Base-by-base conservation (phyloP, 2,329 filamentous ascomycete genomes). In the Ophiocordyceps camponoti-floridani region DNA sequence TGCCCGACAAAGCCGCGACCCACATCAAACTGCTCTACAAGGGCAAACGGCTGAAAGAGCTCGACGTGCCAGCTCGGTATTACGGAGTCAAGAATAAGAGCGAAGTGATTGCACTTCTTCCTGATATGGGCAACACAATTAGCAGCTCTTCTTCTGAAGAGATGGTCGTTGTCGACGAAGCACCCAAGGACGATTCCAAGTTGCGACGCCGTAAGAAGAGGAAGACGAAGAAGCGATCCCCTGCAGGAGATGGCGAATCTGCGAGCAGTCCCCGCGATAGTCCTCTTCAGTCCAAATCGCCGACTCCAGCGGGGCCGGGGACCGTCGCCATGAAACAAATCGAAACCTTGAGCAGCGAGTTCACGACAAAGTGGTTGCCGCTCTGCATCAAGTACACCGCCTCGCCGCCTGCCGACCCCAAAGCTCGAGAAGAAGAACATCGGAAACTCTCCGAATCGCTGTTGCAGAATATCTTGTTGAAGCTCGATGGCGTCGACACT, bases 401-500 rank as follows among this genome's bases (percentile, higher is more conserved):
- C 6, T 65, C 69, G 9, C 79, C 84, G 11, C 84, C 84, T 0
- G 57, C 61, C 4, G 81, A 86, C 44, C 55, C 64, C 37, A 78
- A 79, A 58, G 85, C 82, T 67, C 67, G 74, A 43, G 72, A 73
- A 13, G 83, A 86, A 31, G 82, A 88, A 55, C 80, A 89, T 58
- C 78, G 81, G 57, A 79, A 74, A 56, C 60, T 91, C 16, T 79
- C 76, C 4, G 84, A 91, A 65, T 84, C 79, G 4, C 72, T 87
- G 37, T 68, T 91, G 67, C 76, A 80, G 49, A 81, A 87, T 52
- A 75, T 87, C 2, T 56, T 89, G 35, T 62, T 91, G 50, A 89
- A 88, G 63, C 61, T 86, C 37, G 84, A 91, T 57, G 78, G 72
- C 19, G 75, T 89, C 3, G 82, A 89, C 52, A 79, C 79, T 0